Conservation (phyloP, 805 yeast genomes). For the Kazachstania bromeliacearum region DNA sequence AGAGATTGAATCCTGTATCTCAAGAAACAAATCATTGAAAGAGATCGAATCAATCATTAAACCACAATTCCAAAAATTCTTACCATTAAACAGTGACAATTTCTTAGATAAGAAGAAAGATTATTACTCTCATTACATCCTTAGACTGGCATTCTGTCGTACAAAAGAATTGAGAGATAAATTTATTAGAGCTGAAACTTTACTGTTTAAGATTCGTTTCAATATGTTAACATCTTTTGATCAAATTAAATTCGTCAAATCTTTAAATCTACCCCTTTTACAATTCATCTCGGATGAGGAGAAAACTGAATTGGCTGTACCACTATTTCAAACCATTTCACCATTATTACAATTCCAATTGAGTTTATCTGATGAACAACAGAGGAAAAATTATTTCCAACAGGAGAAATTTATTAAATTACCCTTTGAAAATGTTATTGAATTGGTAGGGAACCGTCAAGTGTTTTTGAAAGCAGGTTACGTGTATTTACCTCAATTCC, state of each 20-base stretch:
- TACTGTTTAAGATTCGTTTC: constrained; percentile 66
- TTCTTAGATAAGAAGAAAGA: constrained; percentile 71
- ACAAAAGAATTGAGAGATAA: constrained; percentile 72
- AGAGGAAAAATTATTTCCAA: constrained; percentile 37
- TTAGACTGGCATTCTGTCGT: constrained; percentile 84
- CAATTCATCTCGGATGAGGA: constrained; percentile 57
- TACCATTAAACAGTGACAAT: constrained; percentile 46
- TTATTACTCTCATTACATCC: constrained; percentile 82
- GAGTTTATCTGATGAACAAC: constrained; percentile 37
- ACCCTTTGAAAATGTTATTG: constrained; percentile 79
- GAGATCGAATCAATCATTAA: constrained; percentile 59
- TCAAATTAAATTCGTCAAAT: constrained; percentile 58
- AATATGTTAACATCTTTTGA: constrained; percentile 53
- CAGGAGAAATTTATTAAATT: constrained; percentile 69
- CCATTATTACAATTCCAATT: constrained; percentile 28
- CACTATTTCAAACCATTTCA: constrained; percentile 49
- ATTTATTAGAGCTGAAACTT: constrained; percentile 68
- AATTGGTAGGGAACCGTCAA: constrained; percentile 61
- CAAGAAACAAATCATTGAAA: constrained; percentile 50
- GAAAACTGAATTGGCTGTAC: constrained; percentile 37
- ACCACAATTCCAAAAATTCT: constrained; percentile 51
- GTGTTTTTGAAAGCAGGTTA: constrained; percentile 59
- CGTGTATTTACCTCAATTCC: constrained; percentile 78
- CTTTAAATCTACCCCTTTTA: constrained; percentile 57
- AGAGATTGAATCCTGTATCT: constrained; percentile 69